These are phyloP conservation scores for Staphylotrichum tortipilum DNA, from an alignment of 495 filamentous ascomycete species.

Conservation along the genomic window DNA sequence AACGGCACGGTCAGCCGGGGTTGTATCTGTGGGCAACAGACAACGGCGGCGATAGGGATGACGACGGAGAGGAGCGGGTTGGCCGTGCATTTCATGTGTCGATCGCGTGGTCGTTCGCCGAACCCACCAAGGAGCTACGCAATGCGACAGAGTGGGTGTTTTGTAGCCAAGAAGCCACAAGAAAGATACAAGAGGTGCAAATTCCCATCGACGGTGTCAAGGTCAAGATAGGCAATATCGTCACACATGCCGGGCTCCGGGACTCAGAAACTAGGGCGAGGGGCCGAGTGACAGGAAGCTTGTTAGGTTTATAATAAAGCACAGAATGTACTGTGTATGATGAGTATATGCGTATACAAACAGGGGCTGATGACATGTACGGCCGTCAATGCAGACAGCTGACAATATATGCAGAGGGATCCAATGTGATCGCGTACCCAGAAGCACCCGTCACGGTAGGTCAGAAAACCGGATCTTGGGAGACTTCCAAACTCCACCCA, in stretches of 20 bases:
- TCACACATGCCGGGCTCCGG: slow-evolving; percentile 47
- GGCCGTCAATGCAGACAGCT: neutral
- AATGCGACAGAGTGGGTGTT: slow-evolving; percentile 25
- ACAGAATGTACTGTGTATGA: no score
- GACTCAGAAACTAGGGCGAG: slow-evolving; percentile 13
- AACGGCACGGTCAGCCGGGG: slow-evolving; percentile 56
- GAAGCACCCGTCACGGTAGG: no score
- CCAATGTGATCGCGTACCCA: no score
- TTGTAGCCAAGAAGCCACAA: slow-evolving; percentile 4
- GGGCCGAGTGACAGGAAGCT: slow-evolving; percentile 4
- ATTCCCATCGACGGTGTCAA: slow-evolving; percentile 51
- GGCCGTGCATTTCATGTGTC: slow-evolving; percentile 60
- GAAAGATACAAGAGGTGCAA: slow-evolving; percentile 19
- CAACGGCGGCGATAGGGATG: neutral
- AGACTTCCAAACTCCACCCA: slow-evolving; percentile 14
- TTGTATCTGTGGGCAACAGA: slow-evolving; percentile 46
- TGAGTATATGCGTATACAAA: no score
- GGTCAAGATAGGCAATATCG: slow-evolving; percentile 68
- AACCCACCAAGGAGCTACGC: slow-evolving; percentile 31
- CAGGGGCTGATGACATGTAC: no score
- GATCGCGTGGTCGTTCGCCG: slow-evolving; percentile 63
- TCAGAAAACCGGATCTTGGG: neutral
- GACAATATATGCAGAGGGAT: no score
- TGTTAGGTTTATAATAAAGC: slow-evolving; percentile 9
- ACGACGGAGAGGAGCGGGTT: no score